phyloP scores from a whole-genome alignment of 2,329 filamentous ascomycete genomes.

The Fusarium solani-melongenae region DNA sequence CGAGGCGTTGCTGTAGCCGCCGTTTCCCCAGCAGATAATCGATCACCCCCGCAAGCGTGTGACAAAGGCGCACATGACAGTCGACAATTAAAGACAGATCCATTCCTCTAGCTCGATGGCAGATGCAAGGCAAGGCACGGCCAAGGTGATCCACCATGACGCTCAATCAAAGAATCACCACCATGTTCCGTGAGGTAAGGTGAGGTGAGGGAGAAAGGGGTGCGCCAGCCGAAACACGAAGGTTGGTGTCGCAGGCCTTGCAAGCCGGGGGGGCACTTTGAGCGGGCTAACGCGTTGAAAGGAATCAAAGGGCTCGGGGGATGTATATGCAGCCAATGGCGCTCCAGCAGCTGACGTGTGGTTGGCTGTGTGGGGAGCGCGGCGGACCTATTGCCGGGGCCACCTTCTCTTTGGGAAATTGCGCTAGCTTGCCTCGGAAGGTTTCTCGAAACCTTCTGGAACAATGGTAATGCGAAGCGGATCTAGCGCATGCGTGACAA shows the following conservation, averaged over 20 bases:
- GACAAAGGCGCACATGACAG: slow-evolving; percentile 27
- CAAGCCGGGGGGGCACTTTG: neutral
- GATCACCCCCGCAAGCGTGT: slow-evolving; percentile 14
- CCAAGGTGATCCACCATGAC: slow-evolving; percentile 31
- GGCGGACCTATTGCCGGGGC: slow-evolving; percentile 33
- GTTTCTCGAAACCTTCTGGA: slow-evolving; percentile 52
- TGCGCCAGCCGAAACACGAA: slow-evolving; percentile 12
- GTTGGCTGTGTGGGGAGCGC: slow-evolving; percentile 43
- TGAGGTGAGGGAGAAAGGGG: slow-evolving; percentile 15
- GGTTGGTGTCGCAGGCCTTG: slow-evolving; percentile 19
- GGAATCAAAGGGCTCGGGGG: slow-evolving; percentile 10
- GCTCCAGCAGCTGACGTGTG: slow-evolving; percentile 26
- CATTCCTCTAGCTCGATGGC: neutral
- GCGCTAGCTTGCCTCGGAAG: slow-evolving; percentile 47
- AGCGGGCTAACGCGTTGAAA: slow-evolving; percentile 18
- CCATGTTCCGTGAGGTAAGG: slow-evolving; percentile 6
- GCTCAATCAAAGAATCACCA: slow-evolving; percentile 7
- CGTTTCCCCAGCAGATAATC: slow-evolving; percentile 12
- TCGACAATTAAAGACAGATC: slow-evolving; percentile 21
- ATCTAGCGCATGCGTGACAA: slow-evolving; percentile 33
- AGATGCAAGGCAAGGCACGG: neutral
- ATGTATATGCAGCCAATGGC: neutral
- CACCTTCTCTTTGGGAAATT: slow-evolving; percentile 43
- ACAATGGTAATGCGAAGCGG: slow-evolving; percentile 32
- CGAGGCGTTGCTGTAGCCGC: slow-evolving; percentile 7